These are phyloP conservation scores for Cardamine resedifolia DNA, from an alignment of 345 rosid genomes.

Conservation along the genomic window DNA sequence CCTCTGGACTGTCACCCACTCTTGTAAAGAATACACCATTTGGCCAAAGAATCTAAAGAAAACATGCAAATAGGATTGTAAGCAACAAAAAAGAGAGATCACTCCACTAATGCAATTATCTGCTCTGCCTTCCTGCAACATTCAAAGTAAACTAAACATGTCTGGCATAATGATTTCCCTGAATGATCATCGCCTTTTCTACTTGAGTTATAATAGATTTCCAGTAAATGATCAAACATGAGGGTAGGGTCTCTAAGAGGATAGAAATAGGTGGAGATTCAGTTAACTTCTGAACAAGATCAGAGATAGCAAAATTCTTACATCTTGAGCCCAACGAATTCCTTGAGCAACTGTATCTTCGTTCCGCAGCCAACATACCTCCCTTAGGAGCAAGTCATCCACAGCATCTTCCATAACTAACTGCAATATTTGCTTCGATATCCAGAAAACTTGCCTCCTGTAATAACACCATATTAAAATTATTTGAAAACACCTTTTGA, in stretches of 20 bases:
- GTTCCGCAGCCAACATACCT: constrained; percentile 73
- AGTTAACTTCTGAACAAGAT: background rate
- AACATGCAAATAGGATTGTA: constrained; percentile 3
- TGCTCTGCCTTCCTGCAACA: background rate
- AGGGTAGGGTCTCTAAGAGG: background rate
- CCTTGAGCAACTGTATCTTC: constrained; percentile 82
- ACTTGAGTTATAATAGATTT: background rate
- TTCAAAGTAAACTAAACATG: background rate
- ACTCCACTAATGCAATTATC: background rate
- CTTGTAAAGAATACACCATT: constrained; percentile 76
- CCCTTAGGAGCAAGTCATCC: constrained; percentile 94
- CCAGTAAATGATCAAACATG: constrained; percentile 8
- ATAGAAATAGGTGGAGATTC: background rate
- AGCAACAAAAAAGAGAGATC: constrained; percentile 7
- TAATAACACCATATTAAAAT: constrained; percentile 20
- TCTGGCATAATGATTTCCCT: background rate
- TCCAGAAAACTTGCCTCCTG: constrained; percentile 98
- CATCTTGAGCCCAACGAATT: constrained; percentile 90
- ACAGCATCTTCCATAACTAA: constrained; percentile 98
- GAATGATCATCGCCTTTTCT: background rate
- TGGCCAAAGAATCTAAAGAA: constrained; percentile 84
- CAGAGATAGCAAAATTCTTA: constrained; percentile 45
- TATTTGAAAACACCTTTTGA: background rate
- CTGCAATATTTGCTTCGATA: constrained; percentile 93
- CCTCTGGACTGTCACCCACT: constrained; percentile 40